Conservation (phyloP, 1,284 basidiomycete species). For the Trametes hirsuta region DNA sequence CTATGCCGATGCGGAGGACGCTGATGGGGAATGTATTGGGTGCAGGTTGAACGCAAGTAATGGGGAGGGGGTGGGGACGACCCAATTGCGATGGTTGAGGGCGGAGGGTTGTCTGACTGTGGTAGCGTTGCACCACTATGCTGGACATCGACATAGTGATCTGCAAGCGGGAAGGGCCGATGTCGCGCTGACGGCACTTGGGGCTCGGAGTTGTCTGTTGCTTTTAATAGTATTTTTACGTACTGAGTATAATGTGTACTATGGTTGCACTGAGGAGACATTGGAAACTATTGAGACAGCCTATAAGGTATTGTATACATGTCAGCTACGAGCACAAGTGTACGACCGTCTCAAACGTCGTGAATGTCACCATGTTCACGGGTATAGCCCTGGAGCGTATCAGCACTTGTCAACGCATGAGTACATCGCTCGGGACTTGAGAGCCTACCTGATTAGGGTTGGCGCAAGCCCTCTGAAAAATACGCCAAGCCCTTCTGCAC, state of each 20-base stretch:
- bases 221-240: not conserved
- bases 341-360: slow-evolving; percentile 52
- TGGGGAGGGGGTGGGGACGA: too few relatives aligned
- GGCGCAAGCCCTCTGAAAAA: slow-evolving; percentile 80
- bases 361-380: slow-evolving; percentile 62
- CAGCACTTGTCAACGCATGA: not conserved
- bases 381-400: slow-evolving; percentile 43
- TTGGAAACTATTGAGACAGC: not conserved
- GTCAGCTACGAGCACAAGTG: slow-evolving; percentile 36
- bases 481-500: slow-evolving; percentile 63
- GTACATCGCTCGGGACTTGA: not conserved
- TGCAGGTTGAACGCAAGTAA: too few relatives aligned
- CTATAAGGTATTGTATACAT: not conserved
- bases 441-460: slow-evolving; percentile 73
- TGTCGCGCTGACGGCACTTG: too few relatives aligned
- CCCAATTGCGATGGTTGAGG: too few relatives aligned
- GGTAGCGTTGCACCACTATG: too few relatives aligned
- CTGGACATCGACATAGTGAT: too few relatives aligned
- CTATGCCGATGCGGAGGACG: too few relatives aligned
- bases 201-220: not conserved
- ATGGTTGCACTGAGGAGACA: not conserved
- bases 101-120: too few relatives aligned
- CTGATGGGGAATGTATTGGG: too few relatives aligned
- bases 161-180: too few relatives aligned
- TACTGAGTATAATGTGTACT: not conserved